phyloP scores from a whole-genome alignment of 2,329 filamentous ascomycete genomes.

The Apiospora sp. region DNA sequence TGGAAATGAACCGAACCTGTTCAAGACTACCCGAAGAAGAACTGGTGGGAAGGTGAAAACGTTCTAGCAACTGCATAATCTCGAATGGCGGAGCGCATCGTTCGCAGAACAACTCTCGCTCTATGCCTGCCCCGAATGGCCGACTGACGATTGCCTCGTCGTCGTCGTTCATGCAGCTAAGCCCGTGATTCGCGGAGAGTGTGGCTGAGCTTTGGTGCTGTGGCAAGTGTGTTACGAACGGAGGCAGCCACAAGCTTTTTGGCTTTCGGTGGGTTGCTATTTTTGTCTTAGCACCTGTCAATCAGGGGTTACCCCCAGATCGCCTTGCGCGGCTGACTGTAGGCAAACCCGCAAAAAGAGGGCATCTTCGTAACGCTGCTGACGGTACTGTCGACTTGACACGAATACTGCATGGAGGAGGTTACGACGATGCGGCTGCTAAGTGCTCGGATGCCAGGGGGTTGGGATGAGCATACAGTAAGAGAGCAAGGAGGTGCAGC shows the following conservation, averaged over 20 bases:
- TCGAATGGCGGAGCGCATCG: no score
- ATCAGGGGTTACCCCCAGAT: conserved; percentile 14
- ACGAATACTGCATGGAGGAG: not conserved
- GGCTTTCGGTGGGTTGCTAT: not conserved
- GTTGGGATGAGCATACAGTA: not conserved
- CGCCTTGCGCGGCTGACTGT: conserved; percentile 9
- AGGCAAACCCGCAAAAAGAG: conserved; percentile 9
- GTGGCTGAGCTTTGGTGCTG: not conserved
- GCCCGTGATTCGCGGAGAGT: not conserved
- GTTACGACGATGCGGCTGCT: not conserved
- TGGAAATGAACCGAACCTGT: no score
- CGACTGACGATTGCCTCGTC: not conserved
- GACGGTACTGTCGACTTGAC: conserved; percentile 12
- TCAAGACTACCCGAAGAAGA: no score
- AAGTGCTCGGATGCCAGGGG: not conserved
- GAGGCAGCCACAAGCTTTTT: not conserved
- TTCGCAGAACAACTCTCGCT: not conserved
- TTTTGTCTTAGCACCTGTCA: conserved; percentile 18
- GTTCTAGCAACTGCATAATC: no score
- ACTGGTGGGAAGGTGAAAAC: no score
- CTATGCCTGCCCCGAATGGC: no score
- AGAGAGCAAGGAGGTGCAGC: not conserved
- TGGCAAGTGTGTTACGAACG: conserved; percentile 5
- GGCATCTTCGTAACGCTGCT: conserved; percentile 5
- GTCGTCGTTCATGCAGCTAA: not conserved